Evolutionary conservation across 2,329 filamentous ascomycete genomes (phyloP).

Genomic region (Chaetomiaceae sp.): DNA sequence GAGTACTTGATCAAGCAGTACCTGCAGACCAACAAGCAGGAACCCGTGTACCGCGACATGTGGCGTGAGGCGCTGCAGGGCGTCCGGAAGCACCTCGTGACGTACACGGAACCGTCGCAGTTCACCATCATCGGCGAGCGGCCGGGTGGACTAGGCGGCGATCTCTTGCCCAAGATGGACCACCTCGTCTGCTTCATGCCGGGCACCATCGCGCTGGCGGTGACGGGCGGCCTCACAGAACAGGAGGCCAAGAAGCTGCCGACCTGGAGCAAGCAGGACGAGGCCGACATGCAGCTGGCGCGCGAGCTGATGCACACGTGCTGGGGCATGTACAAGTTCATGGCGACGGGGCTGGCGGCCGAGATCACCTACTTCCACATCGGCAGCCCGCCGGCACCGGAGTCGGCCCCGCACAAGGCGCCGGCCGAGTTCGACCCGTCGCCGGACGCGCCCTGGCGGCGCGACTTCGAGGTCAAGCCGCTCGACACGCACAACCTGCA

Average conservation of each 20-base stretch:
- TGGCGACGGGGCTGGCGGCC: slow-evolving; percentile 81
- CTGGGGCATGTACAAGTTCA: slow-evolving; percentile 94
- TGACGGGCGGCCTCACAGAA: slow-evolving; percentile 71
- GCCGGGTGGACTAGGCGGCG: slow-evolving; percentile 60
- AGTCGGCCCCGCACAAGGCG: slow-evolving; percentile 45
- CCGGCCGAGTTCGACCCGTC: slow-evolving; percentile 46
- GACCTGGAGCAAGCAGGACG: slow-evolving; percentile 70
- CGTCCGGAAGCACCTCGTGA: slow-evolving; percentile 85
- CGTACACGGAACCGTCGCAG: slow-evolving; percentile 72
- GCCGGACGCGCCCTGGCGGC: slow-evolving; percentile 59
- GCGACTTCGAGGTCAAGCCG: slow-evolving; percentile 73
- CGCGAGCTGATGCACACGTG: slow-evolving; percentile 92
- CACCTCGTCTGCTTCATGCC: slow-evolving; percentile 97
- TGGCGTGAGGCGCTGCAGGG: slow-evolving; percentile 83
- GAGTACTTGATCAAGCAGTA: slow-evolving; percentile 99
- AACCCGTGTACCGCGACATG: slow-evolving; percentile 82
- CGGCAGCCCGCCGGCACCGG: slow-evolving; percentile 58
- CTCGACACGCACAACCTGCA: slow-evolving; percentile 90
- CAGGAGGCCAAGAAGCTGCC: slow-evolving; percentile 65
- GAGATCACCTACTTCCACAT: slow-evolving; percentile 92
- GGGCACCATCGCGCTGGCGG: slow-evolving; percentile 85
- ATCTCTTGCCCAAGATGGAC: slow-evolving; percentile 87
- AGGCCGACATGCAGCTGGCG: slow-evolving; percentile 81
- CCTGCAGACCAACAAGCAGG: slow-evolving; percentile 81
- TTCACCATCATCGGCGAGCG: slow-evolving; percentile 90